phyloP scores from a whole-genome alignment of 257 asterid species.

The Verbena officinalis region DNA sequence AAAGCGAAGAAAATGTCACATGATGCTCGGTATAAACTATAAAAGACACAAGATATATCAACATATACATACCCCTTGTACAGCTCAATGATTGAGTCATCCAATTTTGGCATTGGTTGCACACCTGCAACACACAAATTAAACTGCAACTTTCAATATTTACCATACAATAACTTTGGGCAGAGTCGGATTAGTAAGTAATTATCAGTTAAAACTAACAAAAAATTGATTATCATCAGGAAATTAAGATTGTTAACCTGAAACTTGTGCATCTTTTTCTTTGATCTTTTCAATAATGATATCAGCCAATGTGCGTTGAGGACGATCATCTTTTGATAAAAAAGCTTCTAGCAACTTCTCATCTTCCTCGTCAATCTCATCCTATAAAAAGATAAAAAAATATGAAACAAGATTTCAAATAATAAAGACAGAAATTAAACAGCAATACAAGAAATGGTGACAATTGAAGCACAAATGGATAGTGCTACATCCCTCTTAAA shows the following conservation, averaged over 20 bases:
- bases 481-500: not conserved
- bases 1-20: not conserved
- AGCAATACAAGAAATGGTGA: not conserved
- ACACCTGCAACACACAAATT: constrained; percentile 46
- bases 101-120: constrained; percentile 71
- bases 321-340: constrained; percentile 57
- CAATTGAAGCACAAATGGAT: not conserved
- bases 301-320: constrained; percentile 84
- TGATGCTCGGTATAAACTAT: not conserved
- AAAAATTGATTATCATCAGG: constrained; percentile 2
- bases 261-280: constrained; percentile 73
- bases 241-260: constrained; percentile 48
- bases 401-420: not conserved
- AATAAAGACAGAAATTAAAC: not conserved
- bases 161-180: constrained; percentile 1
- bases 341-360: constrained; percentile 75
- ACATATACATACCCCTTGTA: constrained; percentile 86
- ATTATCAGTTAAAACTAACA: constrained; percentile 16
- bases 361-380: constrained; percentile 69
- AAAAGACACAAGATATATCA: constrained; percentile 7
- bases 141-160: constrained; percentile 5
- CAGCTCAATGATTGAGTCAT: constrained; percentile 69
- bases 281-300: constrained; percentile 69
- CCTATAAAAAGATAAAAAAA: constrained; percentile 38
- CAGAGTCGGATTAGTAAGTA: not conserved